Evolutionary conservation across 345 rosid genomes (phyloP).

Genomic region (Viola odorata): DNA sequence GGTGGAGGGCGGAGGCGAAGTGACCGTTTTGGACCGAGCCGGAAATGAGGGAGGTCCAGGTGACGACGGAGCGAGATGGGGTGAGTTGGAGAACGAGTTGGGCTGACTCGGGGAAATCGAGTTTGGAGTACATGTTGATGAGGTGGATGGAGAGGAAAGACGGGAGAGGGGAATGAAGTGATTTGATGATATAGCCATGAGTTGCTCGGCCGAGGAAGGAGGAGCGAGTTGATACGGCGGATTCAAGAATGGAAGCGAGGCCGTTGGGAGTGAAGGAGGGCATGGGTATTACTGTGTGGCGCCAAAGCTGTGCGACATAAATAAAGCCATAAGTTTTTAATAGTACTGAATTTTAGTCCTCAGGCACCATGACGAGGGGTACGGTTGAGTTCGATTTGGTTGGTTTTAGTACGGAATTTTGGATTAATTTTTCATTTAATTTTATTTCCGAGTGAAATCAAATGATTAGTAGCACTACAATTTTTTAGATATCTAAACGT

Average conservation of each 20-base stretch:
- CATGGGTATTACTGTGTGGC: too few relatives aligned
- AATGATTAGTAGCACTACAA: too few relatives aligned
- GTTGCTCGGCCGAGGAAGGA: slow-evolving; percentile 51
- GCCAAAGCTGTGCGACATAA: too few relatives aligned
- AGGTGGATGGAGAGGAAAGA: slow-evolving; percentile 56
- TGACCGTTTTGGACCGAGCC: slow-evolving; percentile 63
- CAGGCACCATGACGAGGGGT: too few relatives aligned
- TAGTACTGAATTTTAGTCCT: too few relatives aligned
- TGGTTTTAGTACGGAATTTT: too few relatives aligned
- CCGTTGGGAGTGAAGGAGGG: slow-evolving; percentile 33
- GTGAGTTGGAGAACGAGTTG: slow-evolving; percentile 51
- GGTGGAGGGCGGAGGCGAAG: slow-evolving; percentile 46
- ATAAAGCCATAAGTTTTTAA: too few relatives aligned
- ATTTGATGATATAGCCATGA: slow-evolving; percentile 53
- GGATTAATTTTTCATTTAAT: too few relatives aligned
- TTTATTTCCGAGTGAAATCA: too few relatives aligned
- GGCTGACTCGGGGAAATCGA: slow-evolving; percentile 55
- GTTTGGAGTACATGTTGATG: slow-evolving; percentile 70
- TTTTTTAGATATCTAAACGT: too few relatives aligned
- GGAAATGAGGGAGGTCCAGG: slow-evolving; percentile 72
- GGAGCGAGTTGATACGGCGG: slow-evolving; percentile 49
- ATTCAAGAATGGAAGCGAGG: slow-evolving; percentile 40
- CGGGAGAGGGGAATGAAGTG: slow-evolving; percentile 41
- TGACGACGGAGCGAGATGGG: slow-evolving; percentile 60
- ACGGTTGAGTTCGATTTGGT: too few relatives aligned